Evolutionary conservation across 352 stramenopile species (phyloP).

Genomic region (Thalassiosira exigua): DNA sequence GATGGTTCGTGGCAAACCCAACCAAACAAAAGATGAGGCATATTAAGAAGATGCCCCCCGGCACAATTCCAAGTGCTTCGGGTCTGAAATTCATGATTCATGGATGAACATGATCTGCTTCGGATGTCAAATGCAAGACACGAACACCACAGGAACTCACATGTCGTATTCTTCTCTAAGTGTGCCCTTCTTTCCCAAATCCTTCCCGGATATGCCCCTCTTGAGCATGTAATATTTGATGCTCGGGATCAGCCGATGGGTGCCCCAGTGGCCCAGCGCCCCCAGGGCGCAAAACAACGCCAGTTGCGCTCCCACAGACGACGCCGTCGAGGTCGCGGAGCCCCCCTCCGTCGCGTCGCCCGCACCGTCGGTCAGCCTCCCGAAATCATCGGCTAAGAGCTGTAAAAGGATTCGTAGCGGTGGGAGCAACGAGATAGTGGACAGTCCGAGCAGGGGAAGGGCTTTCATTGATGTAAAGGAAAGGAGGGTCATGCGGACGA

Average conservation of each 20-base stretch:
- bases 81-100: too few relatives aligned
- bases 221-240: conserved; percentile 78
- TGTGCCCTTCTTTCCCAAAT: conserved; percentile 85
- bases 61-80: too few relatives aligned
- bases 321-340: background rate
- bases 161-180: too few relatives aligned
- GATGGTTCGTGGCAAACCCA: too few relatives aligned
- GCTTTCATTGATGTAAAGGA: background rate
- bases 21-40: too few relatives aligned
- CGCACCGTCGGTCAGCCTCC: background rate
- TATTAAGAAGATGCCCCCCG: too few relatives aligned
- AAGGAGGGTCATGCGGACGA: too few relatives aligned
- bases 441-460: background rate
- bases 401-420: conserved; percentile 21
- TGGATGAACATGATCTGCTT: too few relatives aligned
- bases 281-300: conserved; percentile 65
- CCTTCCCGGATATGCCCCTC: conserved; percentile 78
- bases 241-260: conserved; percentile 71
- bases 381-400: conserved; percentile 17
- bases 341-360: background rate
- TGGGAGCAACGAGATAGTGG: conserved; percentile 15
- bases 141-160: too few relatives aligned
- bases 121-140: too few relatives aligned
- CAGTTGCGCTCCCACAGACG: conserved; percentile 63
- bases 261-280: conserved; percentile 61